phyloP scores from a whole-genome alignment of 2,329 filamentous ascomycete species.

The Talaromyces sp. region DNA sequence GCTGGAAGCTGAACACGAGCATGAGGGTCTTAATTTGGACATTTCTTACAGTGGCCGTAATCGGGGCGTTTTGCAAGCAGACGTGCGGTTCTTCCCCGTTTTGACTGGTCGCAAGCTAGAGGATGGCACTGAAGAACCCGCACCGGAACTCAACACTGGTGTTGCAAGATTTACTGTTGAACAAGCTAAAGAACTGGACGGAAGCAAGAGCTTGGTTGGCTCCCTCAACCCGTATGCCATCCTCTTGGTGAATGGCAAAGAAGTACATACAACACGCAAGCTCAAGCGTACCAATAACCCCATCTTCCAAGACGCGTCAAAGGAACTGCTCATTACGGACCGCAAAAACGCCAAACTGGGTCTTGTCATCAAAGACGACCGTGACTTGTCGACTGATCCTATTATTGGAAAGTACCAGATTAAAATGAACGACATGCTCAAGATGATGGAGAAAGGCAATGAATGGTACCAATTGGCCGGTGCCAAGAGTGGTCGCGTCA shows the following conservation, averaged over 20 bases:
- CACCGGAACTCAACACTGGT: conserved; percentile 86
- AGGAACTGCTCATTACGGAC: conserved; percentile 93
- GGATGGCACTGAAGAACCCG: conserved; percentile 71
- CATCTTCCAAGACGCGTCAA: conserved; percentile 87
- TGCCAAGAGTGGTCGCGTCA: conserved; percentile 74
- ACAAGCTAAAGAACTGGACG: conserved; percentile 93
- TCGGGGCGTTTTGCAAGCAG: conserved; percentile 71
- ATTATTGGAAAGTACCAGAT: conserved; percentile 90
- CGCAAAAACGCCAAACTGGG: conserved; percentile 85
- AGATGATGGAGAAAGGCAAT: conserved; percentile 83
- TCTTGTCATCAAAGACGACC: conserved; percentile 90
- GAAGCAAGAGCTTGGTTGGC: conserved; percentile 84
- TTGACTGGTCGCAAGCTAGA: conserved; percentile 60
- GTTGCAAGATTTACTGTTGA: conserved; percentile 91
- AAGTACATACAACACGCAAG: conserved; percentile 82
- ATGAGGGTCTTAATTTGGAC: conserved; percentile 81
- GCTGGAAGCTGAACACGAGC: conserved; percentile 67
- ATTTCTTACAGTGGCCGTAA: conserved; percentile 77
- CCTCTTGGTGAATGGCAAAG: conserved; percentile 84
- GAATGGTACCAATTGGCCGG: conserved; percentile 92
- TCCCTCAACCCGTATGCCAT: conserved; percentile 85
- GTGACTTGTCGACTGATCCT: conserved; percentile 75
- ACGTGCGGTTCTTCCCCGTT: conserved; percentile 94
- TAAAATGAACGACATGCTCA: conserved; percentile 87
- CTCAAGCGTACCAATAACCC: conserved; percentile 97